phyloP scores from a whole-genome alignment of 768 basidiomycete genomes.

The Suillus subluteus region DNA sequence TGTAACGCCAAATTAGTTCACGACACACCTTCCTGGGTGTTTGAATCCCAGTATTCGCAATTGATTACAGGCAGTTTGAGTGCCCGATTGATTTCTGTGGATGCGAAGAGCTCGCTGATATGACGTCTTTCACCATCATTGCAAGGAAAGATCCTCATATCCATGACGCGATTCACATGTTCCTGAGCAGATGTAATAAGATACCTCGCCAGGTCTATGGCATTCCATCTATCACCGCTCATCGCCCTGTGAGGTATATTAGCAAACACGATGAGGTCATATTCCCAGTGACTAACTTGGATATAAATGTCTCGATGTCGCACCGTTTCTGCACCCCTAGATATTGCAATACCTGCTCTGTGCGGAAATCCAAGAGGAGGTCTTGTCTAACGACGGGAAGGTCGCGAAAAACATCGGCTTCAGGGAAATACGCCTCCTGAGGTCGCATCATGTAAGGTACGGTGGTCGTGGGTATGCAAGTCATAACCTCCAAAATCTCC shows the following conservation, averaged over 20 bases:
- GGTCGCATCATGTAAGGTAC: constrained; percentile 41
- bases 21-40: background rate
- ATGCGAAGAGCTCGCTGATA: background rate
- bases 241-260: background rate
- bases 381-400: constrained; percentile 62
- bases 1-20: background rate
- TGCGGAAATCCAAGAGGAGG: background rate
- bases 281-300: background rate
- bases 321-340: constrained; percentile 3
- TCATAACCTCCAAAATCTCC: constrained; percentile 45
- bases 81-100: background rate
- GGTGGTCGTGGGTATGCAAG: constrained; percentile 71
- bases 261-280: background rate
- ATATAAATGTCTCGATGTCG: background rate
- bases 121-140: background rate
- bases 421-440: constrained; percentile 76
- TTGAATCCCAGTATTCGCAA: background rate
- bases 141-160: background rate
- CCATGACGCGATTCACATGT: background rate
- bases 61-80: background rate
- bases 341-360: background rate
- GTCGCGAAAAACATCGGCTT: constrained; percentile 84
- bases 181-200: background rate
- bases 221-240: background rate
- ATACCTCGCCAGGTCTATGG: background rate